Percentiles rank a stretch among this genome's conserved stretches.
Conservation (phyloP, 352 stramenopile genomes). For the Pythium sp. region DNA sequence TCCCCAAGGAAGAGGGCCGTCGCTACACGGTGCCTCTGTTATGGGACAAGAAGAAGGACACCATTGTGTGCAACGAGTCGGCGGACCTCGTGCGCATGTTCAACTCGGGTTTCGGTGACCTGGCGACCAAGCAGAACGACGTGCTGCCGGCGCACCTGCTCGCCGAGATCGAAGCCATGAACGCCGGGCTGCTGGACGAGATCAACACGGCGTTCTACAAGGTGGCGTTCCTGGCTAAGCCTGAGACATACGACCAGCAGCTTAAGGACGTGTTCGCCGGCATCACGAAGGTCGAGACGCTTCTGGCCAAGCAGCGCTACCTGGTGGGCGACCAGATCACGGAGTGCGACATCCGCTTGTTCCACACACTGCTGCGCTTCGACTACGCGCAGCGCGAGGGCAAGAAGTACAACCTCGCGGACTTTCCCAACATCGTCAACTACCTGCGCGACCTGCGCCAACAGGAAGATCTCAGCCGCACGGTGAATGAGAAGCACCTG, state of each 20-base stretch:
- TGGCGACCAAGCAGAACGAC: conserved; percentile 34
- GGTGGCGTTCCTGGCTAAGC: conserved; percentile 50
- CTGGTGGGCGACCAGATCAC: conserved; percentile 17
- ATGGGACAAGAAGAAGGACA: conserved; percentile 59
- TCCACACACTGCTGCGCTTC: conserved; percentile 24
- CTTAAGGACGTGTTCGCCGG: conserved; percentile 17
- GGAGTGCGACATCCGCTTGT: conserved; percentile 29
- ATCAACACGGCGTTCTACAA: conserved; percentile 43
- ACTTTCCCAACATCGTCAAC: conserved; percentile 37
- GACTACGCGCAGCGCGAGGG: conserved; percentile 24
- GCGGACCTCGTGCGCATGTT: conserved; percentile 72
- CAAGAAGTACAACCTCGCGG: conserved; percentile 38
- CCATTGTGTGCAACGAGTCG: conserved; percentile 81
- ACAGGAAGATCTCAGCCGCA: conserved; percentile 40
- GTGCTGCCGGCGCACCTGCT: conserved; percentile 1
- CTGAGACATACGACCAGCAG: conserved; percentile 42
- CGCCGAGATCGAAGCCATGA: conserved; percentile 41
- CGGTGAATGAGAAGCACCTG: not conserved
- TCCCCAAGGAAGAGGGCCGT: too few species aligned
- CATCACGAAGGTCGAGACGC: not conserved
- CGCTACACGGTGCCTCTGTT: conserved; percentile 61
- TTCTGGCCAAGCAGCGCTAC: conserved; percentile 10
- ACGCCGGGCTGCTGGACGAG: conserved; percentile 54
- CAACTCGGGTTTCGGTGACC: conserved; percentile 36
- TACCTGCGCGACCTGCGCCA: conserved; percentile 61